phyloP scores from a whole-genome alignment of 768 basidiomycete species.

The Calocybe indica region DNA sequence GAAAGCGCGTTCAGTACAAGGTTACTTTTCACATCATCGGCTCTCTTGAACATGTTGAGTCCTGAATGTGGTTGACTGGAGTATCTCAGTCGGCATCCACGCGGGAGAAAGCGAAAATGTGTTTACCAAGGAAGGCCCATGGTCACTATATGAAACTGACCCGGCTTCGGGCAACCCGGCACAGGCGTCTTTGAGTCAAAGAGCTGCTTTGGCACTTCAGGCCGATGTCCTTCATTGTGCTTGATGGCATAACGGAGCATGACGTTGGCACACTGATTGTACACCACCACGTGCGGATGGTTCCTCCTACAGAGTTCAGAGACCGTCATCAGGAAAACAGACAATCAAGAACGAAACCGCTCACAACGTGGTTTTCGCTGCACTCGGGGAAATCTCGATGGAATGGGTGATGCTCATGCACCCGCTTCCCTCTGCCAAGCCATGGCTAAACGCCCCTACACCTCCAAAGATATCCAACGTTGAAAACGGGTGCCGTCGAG shows the following conservation, averaged over 20 bases:
- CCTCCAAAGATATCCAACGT: slow-evolving; percentile 45
- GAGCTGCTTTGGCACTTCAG: slow-evolving; percentile 34
- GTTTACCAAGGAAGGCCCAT: slow-evolving; percentile 74
- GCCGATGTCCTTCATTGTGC: slow-evolving; percentile 32
- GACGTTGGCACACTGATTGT: slow-evolving; percentile 68
- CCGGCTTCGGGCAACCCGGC: slow-evolving; percentile 41
- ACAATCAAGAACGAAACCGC: slow-evolving; percentile 10
- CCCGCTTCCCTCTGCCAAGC: slow-evolving; percentile 44
- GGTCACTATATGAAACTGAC: slow-evolving; percentile 54
- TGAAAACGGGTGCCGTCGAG: slow-evolving; percentile 18
- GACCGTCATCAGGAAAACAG: not conserved
- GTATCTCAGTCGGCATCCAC: not conserved
- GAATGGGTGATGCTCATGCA: slow-evolving; percentile 58
- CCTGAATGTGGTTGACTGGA: slow-evolving; percentile 67
- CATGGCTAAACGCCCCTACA: slow-evolving; percentile 59
- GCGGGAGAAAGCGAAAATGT: not conserved
- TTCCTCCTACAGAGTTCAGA: slow-evolving; percentile 36
- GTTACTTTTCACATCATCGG: slow-evolving; percentile 63
- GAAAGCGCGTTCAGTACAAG: slow-evolving; percentile 58
- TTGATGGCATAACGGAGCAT: slow-evolving; percentile 57
- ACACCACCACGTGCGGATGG: slow-evolving; percentile 43
- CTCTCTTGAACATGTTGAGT: slow-evolving; percentile 66
- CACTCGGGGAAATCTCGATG: slow-evolving; percentile 72
- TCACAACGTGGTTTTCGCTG: slow-evolving; percentile 60
- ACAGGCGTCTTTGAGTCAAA: slow-evolving; percentile 29